Evolutionary conservation across 2,329 filamentous ascomycete genomes (phyloP), one percentile per base, ranked within the genome.

Genomic region (Fusarium sp.): DNA sequence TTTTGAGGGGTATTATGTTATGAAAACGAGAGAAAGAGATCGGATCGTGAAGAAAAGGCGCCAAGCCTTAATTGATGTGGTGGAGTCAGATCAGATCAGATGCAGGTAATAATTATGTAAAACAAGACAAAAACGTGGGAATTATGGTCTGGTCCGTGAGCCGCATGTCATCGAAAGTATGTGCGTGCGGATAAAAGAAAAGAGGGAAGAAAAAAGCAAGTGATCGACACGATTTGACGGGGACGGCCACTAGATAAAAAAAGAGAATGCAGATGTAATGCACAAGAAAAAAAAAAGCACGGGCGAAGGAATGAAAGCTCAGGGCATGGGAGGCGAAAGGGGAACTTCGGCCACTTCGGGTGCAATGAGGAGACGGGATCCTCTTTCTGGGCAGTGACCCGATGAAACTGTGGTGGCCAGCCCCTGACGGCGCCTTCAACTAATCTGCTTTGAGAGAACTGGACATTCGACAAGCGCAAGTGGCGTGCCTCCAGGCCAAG

Each of bases 61-160:
- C 66, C 67, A 70, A 70, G 67, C 48, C 26, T 57, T 47, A 33
- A 38, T 35, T 26, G 41, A 35, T 10, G 39, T 10, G 42, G 67
- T 70, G 67, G 67, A 70, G 67, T 58, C 20, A 54, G 33, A 51
- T 24, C 42, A 39, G 38, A 38, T 39, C 18, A n/a, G 20, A 70
- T 65, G 67, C 67, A 70, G 12, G 67, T 66, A 41, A 59, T 54
- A 49, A 59, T 70, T 70, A 39, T 54, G 51, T 54, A 63, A 70
- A 58, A 33, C 26, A 33, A n/a, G 17, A 24, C 44, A 56, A 60
- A 8, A 47, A 47, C 62, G 31, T 54, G 60, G 63, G 51, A 44
- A 26, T 48, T 66, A 31, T n/a, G 33, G 35, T 38, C n/a, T 68
- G 64, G 66, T 69, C 64, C 65, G 66, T 69, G 66, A 54, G 55